phyloP scores from a whole-genome alignment of 495 filamentous ascomycete species.

The Glonium stellatum region DNA sequence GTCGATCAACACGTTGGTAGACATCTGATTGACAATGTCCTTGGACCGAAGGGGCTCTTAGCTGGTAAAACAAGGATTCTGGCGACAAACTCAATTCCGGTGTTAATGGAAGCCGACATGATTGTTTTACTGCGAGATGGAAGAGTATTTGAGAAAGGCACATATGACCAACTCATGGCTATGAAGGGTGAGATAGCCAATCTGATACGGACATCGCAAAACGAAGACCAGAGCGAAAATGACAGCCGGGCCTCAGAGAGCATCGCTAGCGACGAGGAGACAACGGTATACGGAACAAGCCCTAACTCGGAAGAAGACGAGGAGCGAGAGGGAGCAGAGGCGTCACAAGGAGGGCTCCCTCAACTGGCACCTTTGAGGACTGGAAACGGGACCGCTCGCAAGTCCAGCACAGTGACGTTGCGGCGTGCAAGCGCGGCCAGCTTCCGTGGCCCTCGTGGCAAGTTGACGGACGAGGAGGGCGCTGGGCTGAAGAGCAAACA shows the following conservation, averaged over 20 bases:
- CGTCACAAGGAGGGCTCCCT: slow-evolving; percentile 60
- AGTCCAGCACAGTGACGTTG: slow-evolving; percentile 65
- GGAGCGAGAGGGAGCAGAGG: slow-evolving; percentile 56
- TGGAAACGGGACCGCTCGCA: slow-evolving; percentile 41
- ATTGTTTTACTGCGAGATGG: slow-evolving; percentile 79
- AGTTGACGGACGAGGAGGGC: slow-evolving; percentile 76
- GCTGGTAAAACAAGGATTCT: slow-evolving; percentile 83
- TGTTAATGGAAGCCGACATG: slow-evolving; percentile 79
- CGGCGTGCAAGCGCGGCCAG: slow-evolving; percentile 87
- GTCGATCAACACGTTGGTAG: slow-evolving; percentile 97
- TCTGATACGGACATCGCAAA: slow-evolving; percentile 70
- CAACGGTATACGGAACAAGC: slow-evolving; percentile 46
- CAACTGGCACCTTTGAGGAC: slow-evolving; percentile 65
- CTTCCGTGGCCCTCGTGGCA: slow-evolving; percentile 78
- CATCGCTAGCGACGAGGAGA: slow-evolving; percentile 47
- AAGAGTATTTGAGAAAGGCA: slow-evolving; percentile 76
- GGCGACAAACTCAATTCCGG: slow-evolving; percentile 92
- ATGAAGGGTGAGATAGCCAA: slow-evolving; percentile 88
- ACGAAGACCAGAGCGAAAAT: slow-evolving; percentile 51
- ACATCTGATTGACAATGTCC: slow-evolving; percentile 88
- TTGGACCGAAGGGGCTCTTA: slow-evolving; percentile 78
- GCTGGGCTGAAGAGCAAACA: slow-evolving; percentile 66
- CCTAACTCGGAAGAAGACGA: slow-evolving; percentile 40
- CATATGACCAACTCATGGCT: slow-evolving; percentile 81
- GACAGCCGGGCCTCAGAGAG: slow-evolving; percentile 45